Percentiles rank a stretch among this genome's conserved stretches.
Conservation (phyloP, 495 filamentous ascomycete species). For the Penicillium tannophilum region DNA sequence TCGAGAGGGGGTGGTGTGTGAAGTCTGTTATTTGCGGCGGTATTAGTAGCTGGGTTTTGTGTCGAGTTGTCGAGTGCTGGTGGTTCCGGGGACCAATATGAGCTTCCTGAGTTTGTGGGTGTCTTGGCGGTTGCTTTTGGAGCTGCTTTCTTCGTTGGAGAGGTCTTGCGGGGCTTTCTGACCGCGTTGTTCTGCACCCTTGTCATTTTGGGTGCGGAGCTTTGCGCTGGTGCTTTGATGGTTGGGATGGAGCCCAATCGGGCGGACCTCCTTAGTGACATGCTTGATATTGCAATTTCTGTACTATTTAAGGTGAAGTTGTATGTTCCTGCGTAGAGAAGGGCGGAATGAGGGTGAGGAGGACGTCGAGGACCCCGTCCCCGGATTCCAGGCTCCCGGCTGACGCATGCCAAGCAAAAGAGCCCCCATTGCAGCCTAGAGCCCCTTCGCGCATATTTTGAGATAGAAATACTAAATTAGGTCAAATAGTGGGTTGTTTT, state of each 20-base stretch:
- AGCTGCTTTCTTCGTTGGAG: slow-evolving; percentile 19
- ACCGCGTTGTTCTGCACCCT: slow-evolving; percentile 33
- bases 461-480: too few relatives aligned
- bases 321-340: background rate
- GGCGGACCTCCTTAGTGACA: slow-evolving; percentile 62
- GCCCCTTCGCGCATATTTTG: too few relatives aligned
- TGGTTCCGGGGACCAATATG: slow-evolving; percentile 31
- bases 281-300: slow-evolving; percentile 15
- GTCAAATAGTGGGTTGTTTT: too few relatives aligned
- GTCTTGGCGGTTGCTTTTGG: slow-evolving; percentile 16
- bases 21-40: slow-evolving; percentile 26
- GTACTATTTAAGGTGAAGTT: background rate
- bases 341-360: background rate
- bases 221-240: slow-evolving; percentile 38
- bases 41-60: slow-evolving; percentile 18
- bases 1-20: slow-evolving; percentile 48
- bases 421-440: background rate
- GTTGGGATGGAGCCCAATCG: slow-evolving; percentile 52
- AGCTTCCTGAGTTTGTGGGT: slow-evolving; percentile 14
- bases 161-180: slow-evolving; percentile 36
- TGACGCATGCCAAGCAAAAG: slow-evolving; percentile 13
- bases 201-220: slow-evolving; percentile 22
- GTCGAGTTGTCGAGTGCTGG: slow-evolving; percentile 2
- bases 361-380: slow-evolving; percentile 3
- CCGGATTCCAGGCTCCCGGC: slow-evolving; percentile 10